phyloP scores from a whole-genome alignment of 306 rosid species.

The Cicer yamashitae region DNA sequence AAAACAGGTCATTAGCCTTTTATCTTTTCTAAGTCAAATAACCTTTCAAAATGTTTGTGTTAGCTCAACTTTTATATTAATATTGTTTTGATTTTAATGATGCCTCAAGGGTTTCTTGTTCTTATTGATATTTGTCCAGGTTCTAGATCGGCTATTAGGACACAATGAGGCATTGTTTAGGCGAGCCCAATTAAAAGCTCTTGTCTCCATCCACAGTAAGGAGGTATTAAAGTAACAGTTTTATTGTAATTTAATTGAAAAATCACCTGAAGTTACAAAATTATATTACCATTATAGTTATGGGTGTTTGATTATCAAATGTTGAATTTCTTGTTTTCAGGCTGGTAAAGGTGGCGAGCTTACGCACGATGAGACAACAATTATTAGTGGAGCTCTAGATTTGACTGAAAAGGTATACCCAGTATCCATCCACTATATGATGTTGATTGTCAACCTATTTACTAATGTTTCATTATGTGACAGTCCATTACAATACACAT shows the following conservation, averaged over 20 bases:
- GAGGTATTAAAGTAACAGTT: conserved; percentile 61
- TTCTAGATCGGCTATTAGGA: conserved; percentile 79
- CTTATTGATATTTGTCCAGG: conserved; percentile 56
- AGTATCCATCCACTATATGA: not conserved
- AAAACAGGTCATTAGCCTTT: conserved; percentile 20
- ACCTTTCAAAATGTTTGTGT: conserved; percentile 23
- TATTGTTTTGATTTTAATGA: not conserved
- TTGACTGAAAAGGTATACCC: conserved; percentile 83
- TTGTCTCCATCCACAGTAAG: conserved; percentile 86
- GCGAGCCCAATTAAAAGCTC: conserved; percentile 94
- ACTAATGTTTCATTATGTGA: conserved; percentile 1
- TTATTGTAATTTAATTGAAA: conserved; percentile 9
- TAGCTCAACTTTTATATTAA: conserved; percentile 17
- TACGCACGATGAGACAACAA: conserved; percentile 92
- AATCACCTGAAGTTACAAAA: conserved; percentile 23
- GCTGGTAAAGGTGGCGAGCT: conserved; percentile 99
- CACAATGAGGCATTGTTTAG: conserved; percentile 91
- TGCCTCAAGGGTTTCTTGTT: conserved; percentile 9
- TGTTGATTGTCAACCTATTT: conserved; percentile 29
- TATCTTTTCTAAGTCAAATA: conserved; percentile 18
- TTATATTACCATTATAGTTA: not conserved
- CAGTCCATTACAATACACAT: conserved; percentile 5
- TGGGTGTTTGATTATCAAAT: conserved; percentile 4
- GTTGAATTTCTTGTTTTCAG: conserved; percentile 50
- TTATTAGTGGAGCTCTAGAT: conserved; percentile 94